Evolutionary conservation across 108 stramenopile species (phyloP), one percentile per base, ranked within the genome.

Genomic region (Nannochloropsis salina): DNA sequence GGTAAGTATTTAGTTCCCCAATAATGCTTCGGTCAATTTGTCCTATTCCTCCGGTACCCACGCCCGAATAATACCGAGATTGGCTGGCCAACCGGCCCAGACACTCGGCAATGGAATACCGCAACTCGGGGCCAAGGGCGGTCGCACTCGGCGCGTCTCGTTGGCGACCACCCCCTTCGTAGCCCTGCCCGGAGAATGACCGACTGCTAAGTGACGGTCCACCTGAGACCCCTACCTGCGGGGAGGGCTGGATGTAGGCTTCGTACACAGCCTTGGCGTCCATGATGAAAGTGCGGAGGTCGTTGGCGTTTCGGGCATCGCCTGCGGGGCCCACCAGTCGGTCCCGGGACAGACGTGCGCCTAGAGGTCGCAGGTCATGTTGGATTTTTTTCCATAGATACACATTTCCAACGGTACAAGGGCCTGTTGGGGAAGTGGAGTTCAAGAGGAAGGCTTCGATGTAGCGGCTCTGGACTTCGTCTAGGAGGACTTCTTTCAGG

Each of bases 341-440:
- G n/a, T 74, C 61, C 20, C 61, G 61, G 15, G 61, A 15, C 6
- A 74, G n/a, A n/a, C 61, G 15, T 3, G n/a, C n/a, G 20, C 61
- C 61, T n/a, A 74, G n/a, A 4, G 61, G 61, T 8, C 6, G 15
- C 61, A 74, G n/a, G n/a, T 74, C 61, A n/a, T 74, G 61, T n/a
- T 74, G 61, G n/a, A 74, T 74, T n/a, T 74, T 74, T n/a, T 74
- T 74, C 61, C 61, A 74, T n/a, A 74, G 61, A 74, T 74, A 74
- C 2, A 74, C 61, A n/a, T 74, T 74, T 6, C 61, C 61, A n/a
- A 74, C 61, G 2, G 61, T 74, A n/a, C 4, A 15, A n/a, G 61
- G 61, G 61, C 61, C 61, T 74, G n/a, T 15, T n/a, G 15, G 15
- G 20, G 61, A 15, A n/a, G 15, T n/a, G 6, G 61, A n/a, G 61